Evolutionary conservation across 2,329 filamentous ascomycete species (phyloP), one percentile per base, ranked within the genome.

Genomic region (Verticillium isaacii): DNA sequence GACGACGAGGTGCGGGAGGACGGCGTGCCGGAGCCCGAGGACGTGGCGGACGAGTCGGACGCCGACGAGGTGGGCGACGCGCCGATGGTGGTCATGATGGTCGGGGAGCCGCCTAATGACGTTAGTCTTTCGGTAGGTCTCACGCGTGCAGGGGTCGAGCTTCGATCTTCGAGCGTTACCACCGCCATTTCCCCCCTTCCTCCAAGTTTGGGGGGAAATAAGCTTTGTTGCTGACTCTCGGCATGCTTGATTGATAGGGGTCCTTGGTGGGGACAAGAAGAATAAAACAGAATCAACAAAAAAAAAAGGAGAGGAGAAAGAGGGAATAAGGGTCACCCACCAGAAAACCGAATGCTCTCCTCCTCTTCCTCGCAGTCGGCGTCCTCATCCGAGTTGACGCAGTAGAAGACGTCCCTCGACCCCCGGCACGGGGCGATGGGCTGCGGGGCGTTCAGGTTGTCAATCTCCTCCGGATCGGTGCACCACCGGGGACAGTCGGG

Each of bases 351-450:
- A n/a, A 58, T 45, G 37, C n/a, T 50, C 23, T 58, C 39, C 37
- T 29, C 37, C 25, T 58, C 57, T 25, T 58, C 57, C 19, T 58
- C 57, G 25, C 57, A 58, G 57, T 58, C 57, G 39, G 15, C 37
- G 37, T 41, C 19, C 3, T 58, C 57, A 9, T 58, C 57, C 7
- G 36, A 25, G 23, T 41, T 39, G 34, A 14, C 57, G 23, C 57
- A 58, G 39, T 32, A 58, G 17, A 58, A 58, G 15, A 19, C 36
- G 37, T 50, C 37, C 4, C 6, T 7, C 15, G 25, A 32, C 3
- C 37, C 57, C 9, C n/a, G 37, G 12, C 57, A 58, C 11, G 36
- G 15, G 14, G 23, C 32, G 37, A 58, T 58, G 37, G 57, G 57
- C 37, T 58, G 57, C 11, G 37, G 23, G 19, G 11, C n/a, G 57